Conservation (phyloP, 345 rosid genomes). For the Cardiospermum halicacabum region DNA sequence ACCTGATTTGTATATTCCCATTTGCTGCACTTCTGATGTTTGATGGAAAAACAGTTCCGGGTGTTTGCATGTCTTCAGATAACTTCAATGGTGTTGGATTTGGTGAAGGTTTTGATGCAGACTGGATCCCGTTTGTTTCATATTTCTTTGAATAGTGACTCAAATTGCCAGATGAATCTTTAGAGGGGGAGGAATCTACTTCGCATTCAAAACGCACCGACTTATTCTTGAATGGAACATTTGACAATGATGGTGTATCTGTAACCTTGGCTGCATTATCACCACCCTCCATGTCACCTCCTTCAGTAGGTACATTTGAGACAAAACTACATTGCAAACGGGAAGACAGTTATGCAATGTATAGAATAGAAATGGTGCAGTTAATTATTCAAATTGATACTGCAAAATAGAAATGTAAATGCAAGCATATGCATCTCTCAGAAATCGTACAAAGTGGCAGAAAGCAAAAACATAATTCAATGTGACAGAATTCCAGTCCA, state of each 20-base stretch:
- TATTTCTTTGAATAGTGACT: conserved; percentile 29
- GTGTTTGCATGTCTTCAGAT: conserved; percentile 95
- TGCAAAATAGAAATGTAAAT: not conserved
- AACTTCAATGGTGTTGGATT: conserved; percentile 68
- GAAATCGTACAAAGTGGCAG: no score
- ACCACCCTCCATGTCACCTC: conserved; percentile 28
- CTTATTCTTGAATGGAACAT: conserved; percentile 37
- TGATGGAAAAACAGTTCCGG: conserved; percentile 80
- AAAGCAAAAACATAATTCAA: no score
- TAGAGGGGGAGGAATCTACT: conserved; percentile 35
- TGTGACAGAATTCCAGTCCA: no score
- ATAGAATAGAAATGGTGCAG: not conserved
- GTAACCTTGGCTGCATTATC: conserved; percentile 21
- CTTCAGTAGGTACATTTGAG: conserved; percentile 40
- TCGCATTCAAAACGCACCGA: conserved; percentile 55
- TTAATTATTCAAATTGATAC: not conserved
- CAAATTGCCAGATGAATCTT: conserved; percentile 31
- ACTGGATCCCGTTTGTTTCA: conserved; percentile 24
- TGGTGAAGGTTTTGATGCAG: conserved; percentile 40
- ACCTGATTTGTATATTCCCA: conserved; percentile 61
- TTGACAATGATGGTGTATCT: conserved; percentile 32
- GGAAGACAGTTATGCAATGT: not conserved
- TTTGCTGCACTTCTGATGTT: conserved; percentile 35
- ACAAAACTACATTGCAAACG: conserved; percentile 41
- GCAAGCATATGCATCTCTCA: not conserved